phyloP scores from a whole-genome alignment of 257 asterid species.

The Fraxinus quadrangulata region DNA sequence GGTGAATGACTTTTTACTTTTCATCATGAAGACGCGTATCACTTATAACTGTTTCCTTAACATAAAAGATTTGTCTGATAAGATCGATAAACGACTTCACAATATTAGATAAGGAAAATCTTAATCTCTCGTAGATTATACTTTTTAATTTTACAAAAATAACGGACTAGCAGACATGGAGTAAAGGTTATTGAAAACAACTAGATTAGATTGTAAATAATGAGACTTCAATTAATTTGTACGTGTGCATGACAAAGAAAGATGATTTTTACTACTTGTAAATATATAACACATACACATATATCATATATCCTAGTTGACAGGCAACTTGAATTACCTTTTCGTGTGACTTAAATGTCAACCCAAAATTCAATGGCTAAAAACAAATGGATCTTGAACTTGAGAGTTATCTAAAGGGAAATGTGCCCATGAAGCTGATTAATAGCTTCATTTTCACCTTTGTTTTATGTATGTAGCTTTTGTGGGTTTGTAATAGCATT shows the following conservation, averaged over 20 bases:
- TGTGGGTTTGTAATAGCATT: too few relatives aligned
- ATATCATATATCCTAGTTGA: slow-evolving; percentile 15
- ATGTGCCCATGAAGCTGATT: slow-evolving; percentile 29
- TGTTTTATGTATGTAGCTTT: neutral
- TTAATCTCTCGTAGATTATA: too few relatives aligned
- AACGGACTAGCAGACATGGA: too few relatives aligned
- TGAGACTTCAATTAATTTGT: neutral
- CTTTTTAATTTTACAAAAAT: too few relatives aligned
- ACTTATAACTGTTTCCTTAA: too few relatives aligned
- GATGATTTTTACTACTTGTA: neutral
- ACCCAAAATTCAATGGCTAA: slow-evolving; percentile 11
- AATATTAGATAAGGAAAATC: too few relatives aligned
- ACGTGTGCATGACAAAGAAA: neutral
- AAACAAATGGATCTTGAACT: slow-evolving; percentile 32
- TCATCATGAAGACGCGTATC: too few relatives aligned
- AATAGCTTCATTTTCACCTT: slow-evolving; percentile 13
- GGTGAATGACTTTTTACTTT: neutral
- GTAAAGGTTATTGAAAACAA: neutral
- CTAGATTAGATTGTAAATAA: neutral
- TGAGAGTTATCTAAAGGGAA: slow-evolving; percentile 33
- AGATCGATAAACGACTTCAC: too few relatives aligned
- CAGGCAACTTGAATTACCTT: slow-evolving; percentile 24
- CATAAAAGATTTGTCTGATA: too few relatives aligned
- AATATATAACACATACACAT: neutral
- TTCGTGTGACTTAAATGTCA: slow-evolving; percentile 34